These are phyloP conservation scores for Cytospora leucostoma DNA, from an alignment of 2,329 filamentous ascomycete species.

Conservation along the genomic window DNA sequence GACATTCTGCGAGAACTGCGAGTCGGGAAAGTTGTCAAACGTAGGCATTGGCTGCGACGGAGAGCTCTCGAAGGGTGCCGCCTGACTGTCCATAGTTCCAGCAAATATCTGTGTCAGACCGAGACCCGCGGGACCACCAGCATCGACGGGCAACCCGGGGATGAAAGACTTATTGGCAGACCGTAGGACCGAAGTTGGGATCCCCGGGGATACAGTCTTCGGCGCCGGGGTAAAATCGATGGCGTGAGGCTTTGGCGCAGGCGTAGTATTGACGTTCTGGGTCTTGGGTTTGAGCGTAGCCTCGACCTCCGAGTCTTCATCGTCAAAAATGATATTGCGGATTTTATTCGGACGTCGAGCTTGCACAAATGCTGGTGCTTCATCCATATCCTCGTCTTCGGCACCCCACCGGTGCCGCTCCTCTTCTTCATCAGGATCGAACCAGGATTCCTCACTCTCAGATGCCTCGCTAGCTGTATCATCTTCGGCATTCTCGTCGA, in stretches of 20 bases:
- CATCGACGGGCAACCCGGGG: conserved; percentile 62
- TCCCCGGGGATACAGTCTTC: conserved; percentile 52
- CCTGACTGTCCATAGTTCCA: conserved; percentile 76
- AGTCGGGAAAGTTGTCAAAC: conserved; percentile 58
- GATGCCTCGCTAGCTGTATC: conserved; percentile 41
- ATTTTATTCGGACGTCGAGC: conserved; percentile 54
- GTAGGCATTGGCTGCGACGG: conserved; percentile 57
- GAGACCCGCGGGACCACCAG: conserved; percentile 60
- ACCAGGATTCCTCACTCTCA: conserved; percentile 35
- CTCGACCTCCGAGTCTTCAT: conserved; percentile 55
- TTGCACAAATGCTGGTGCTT: conserved; percentile 17
- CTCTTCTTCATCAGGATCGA: conserved; percentile 43
- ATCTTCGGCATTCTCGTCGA: conserved; percentile 43
- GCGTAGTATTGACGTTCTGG: conserved; percentile 38
- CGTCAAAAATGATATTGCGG: conserved; percentile 60
- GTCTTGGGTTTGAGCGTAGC: conserved; percentile 54
- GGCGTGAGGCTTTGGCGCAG: conserved; percentile 13
- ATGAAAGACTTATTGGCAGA: conserved; percentile 71
- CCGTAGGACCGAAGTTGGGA: conserved; percentile 65
- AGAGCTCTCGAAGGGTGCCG: conserved; percentile 36
- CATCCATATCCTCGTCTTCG: conserved; percentile 39
- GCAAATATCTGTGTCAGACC: conserved; percentile 89
- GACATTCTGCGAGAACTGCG: conserved; percentile 61
- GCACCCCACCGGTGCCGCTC: conserved; percentile 35
- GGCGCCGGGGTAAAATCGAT: conserved; percentile 36